Conservation (phyloP, 352 stramenopile species). For the Albugo laibachii region DNA sequence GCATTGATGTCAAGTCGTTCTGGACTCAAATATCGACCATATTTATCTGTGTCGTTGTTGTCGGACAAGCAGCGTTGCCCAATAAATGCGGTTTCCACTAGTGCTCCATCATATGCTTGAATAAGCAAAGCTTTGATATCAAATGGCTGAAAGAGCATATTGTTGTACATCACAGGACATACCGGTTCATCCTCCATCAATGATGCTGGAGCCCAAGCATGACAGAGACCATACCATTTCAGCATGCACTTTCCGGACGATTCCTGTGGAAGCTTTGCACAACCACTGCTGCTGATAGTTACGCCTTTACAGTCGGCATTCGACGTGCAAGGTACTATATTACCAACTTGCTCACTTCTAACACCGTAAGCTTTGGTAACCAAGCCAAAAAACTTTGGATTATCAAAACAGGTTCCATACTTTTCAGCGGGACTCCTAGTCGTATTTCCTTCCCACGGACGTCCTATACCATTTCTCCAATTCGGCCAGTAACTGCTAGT, state of each 20-base stretch:
- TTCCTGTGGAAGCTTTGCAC: slow-evolving; percentile 14
- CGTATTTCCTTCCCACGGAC: slow-evolving; percentile 16
- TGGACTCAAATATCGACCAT: slow-evolving; percentile 21
- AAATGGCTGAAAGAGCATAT: slow-evolving; percentile 9
- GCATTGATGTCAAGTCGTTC: slow-evolving; percentile 21
- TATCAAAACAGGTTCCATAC: slow-evolving; percentile 27
- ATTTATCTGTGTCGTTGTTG: slow-evolving; percentile 12
- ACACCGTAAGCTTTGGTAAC: slow-evolving; percentile 27
- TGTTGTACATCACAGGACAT: slow-evolving; percentile 9
- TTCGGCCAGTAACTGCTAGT: slow-evolving; percentile 48
- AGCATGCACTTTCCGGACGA: slow-evolving; percentile 22
- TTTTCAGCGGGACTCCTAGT: slow-evolving; percentile 23
- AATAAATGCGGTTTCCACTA: slow-evolving; percentile 29
- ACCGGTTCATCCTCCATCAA: slow-evolving; percentile 24
- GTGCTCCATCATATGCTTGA: slow-evolving; percentile 25
- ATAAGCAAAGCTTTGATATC: slow-evolving; percentile 19
- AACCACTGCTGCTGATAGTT: slow-evolving; percentile 21
- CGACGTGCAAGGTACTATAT: slow-evolving; percentile 6
- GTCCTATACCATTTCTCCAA: slow-evolving; percentile 44
- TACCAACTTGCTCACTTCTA: slow-evolving; percentile 16
- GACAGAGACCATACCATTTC: slow-evolving; percentile 38
- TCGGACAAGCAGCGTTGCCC: slow-evolving; percentile 28
- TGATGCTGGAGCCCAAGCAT: slow-evolving; percentile 31
- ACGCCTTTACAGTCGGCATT: slow-evolving; percentile 12
- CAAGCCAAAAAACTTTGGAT: slow-evolving; percentile 16